Evolutionary conservation across 495 filamentous ascomycete species (phyloP), one percentile per base, ranked within the genome.

Genomic region (Pyrenula aspistea): DNA sequence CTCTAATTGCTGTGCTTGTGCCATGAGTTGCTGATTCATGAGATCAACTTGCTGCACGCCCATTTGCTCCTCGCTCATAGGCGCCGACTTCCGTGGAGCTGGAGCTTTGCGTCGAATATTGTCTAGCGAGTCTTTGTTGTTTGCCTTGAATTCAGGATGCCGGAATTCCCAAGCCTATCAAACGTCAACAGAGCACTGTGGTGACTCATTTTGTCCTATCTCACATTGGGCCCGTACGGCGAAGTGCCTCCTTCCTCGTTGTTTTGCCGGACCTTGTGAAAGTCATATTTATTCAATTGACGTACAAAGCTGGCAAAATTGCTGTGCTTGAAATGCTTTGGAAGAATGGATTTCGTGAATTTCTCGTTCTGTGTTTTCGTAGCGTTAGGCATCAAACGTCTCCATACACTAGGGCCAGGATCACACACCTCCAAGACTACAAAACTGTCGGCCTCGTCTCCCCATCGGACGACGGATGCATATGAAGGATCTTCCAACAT

Each of bases 291-390:
- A 76, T 99, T 99, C 53, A 99, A 75, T 69, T 99, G 93, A 62
- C 93, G 87, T 49, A 99, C 93, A 62, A 99, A 99, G 73, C 90
- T 95, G 49, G 94, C 93, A 68, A 99, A 97, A 68, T 99, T 99
- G 82, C 89, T 95, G 71, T 97, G 92, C 73, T 97, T 99, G 78
- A 97, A 97, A 67, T 99, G 93, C 67, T 96, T 96, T 0, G 93
- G 94, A 20, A 98, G 79, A 61, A 99, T 96, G 53, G 86, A 85
- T 69, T 96, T 97, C 51, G 93, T 97, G 65, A 99, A 99, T 68
- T 94, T 93, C 65, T 97, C 94, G 69, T 93, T 95, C 93, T 96
- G 67, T 4, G 8, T 11, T 48, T 52, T 20, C 19, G 15, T 21
- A 36, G 20, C 23, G 15, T 62, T 51, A 58, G 54, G n/a, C 23